Conservation (phyloP, 805 yeast species). For the Yamadazyma paraphyllophila region DNA sequence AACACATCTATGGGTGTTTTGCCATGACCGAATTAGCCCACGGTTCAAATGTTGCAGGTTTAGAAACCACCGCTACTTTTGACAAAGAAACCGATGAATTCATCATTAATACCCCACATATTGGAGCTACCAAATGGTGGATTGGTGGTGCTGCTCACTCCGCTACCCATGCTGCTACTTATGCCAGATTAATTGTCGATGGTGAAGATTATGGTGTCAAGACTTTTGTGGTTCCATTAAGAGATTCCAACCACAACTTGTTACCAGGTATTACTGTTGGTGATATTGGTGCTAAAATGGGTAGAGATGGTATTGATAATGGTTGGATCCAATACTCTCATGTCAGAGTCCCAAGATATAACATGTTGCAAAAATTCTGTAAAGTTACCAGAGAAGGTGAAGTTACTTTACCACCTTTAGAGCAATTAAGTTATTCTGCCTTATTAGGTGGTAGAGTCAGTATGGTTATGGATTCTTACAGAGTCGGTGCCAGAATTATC, state of each 20-base stretch:
- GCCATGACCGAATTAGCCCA: slow-evolving; percentile 68
- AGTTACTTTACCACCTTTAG: slow-evolving; percentile 43
- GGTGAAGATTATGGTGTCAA: slow-evolving; percentile 47
- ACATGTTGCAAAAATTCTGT: slow-evolving; percentile 46
- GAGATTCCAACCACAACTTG: slow-evolving; percentile 42
- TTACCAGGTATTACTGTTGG: slow-evolving; percentile 45
- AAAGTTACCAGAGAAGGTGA: slow-evolving; percentile 40
- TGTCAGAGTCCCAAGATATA: slow-evolving; percentile 44
- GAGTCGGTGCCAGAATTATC: slow-evolving; percentile 40
- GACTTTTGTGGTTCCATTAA: slow-evolving; percentile 45
- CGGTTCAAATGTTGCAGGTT: slow-evolving; percentile 58
- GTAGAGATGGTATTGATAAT: slow-evolving; percentile 48
- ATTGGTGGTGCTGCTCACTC: slow-evolving; percentile 51
- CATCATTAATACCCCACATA: slow-evolving; percentile 44
- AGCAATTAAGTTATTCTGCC: slow-evolving; percentile 43
- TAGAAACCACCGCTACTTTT: slow-evolving; percentile 53
- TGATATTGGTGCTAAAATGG: slow-evolving; percentile 49
- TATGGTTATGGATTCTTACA: slow-evolving; percentile 44
- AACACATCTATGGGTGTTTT: slow-evolving; percentile 61
- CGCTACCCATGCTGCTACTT: slow-evolving; percentile 40
- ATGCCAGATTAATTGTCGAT: slow-evolving; percentile 43
- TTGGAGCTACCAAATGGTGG: slow-evolving; percentile 53
- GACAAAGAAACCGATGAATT: slow-evolving; percentile 42
- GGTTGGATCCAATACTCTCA: slow-evolving; percentile 48
- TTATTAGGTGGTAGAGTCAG: slow-evolving; percentile 45